Base-by-base conservation (phyloP, 805 yeast species). In the Pichia rugopelliculosa region DNA sequence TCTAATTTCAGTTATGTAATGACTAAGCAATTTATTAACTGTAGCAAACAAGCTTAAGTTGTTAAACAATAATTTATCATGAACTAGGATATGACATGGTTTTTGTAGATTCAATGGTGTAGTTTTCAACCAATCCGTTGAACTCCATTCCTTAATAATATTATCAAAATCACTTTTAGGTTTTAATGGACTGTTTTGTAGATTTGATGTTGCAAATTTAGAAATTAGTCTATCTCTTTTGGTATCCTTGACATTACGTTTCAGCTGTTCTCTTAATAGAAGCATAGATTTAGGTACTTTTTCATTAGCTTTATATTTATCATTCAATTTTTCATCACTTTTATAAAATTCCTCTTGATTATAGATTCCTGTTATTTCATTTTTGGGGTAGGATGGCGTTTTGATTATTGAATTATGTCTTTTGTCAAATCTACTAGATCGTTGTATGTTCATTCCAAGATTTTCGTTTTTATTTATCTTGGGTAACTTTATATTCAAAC, bases 81-180 rank as follows among this genome's bases (percentile, higher is more conserved):
- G 67, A 12, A 61, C 39, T 7, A 62, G 41, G 18, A 61, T 52
- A 44, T 59, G 63, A 21, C 56, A 60, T 18, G 52, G 54, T 27
- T 41, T 50, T 8, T 42, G 39, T 36, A 49, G 53, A 26, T 52
- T 53, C 8, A 44, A 37, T 15, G 49, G 54, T 12, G 49, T 51
- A 7, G 26, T 48, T 18, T 50, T 47, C 6, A 55, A 41, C 59
- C 57, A 56, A 22, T 56, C 50, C 13, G 60, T 55, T 10, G 52
- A 47, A 17, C 51, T 54, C 61, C 61, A 58, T 33, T 58, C 59
- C 27, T 57, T 56, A n/a, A 59, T 47, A 11, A 58, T 47, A 21
- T 45, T 36, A 41, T 59, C 59, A 45, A 56, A 57, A 25, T 54
- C 59, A 33, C 53, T 52, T 36, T 55, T 51, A 0, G 50, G 40